phyloP scores from a whole-genome alignment of 1,284 basidiomycete genomes.

The Rhizoctonia solani region DNA sequence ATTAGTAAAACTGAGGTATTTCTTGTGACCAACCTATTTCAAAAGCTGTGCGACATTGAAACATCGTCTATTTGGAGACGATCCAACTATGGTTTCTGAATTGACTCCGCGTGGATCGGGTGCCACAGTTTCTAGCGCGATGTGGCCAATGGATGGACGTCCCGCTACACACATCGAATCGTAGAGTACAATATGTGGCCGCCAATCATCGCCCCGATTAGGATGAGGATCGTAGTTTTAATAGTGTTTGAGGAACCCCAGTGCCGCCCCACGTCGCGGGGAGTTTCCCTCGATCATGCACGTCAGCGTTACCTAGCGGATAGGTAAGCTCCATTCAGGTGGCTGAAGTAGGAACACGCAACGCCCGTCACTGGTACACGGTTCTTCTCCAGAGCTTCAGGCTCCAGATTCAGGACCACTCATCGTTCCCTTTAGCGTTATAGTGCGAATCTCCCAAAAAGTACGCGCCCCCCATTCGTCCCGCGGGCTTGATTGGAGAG shows the following conservation, averaged over 20 bases:
- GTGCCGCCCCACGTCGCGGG: neutral
- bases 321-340: constrained; percentile 10
- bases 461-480: neutral
- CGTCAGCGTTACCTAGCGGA: neutral
- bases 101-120: neutral
- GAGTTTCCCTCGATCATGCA: constrained; percentile 21
- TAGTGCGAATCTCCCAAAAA: constrained; percentile 10
- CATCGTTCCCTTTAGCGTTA: constrained; percentile 9
- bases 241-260: neutral
- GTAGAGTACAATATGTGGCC: neutral
- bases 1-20: neutral
- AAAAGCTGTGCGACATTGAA: neutral
- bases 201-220: neutral
- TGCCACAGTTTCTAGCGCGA: neutral
- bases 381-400: neutral
- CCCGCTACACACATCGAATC: neutral
- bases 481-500: constrained; percentile 14
- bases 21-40: neutral
- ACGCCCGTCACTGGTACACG: neutral
- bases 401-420: neutral
- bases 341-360: constrained; percentile 13
- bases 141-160: too few species aligned
- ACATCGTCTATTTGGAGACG: neutral
- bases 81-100: neutral
- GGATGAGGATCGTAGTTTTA: neutral